These are phyloP conservation scores for Ambrosia artemisiifolia DNA, from an alignment of 129 eudicot species.

Conservation along the genomic window DNA sequence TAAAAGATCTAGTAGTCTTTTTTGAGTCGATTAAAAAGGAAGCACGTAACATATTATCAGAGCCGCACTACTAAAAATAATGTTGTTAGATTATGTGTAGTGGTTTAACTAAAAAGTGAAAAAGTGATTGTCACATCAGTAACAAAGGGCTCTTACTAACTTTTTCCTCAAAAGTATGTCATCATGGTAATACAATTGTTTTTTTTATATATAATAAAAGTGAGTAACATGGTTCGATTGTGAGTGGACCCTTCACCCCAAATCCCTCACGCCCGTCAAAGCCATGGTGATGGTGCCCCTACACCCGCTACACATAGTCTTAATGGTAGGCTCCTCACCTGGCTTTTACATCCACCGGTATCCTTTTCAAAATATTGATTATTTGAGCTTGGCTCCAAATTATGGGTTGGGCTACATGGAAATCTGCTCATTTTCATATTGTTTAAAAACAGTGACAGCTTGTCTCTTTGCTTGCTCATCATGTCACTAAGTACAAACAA, in stretches of 20 bases:
- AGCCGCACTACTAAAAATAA: not conserved
- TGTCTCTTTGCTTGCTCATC: conserved; percentile 17
- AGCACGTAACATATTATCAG: too few relatives aligned
- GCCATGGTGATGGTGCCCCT: too few relatives aligned
- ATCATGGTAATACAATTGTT: too few relatives aligned
- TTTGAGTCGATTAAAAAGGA: too few relatives aligned
- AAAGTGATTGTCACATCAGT: too few relatives aligned
- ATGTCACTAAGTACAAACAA: not conserved
- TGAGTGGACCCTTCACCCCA: too few relatives aligned
- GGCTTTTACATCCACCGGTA: not conserved
- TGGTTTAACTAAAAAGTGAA: not conserved
- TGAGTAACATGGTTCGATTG: too few relatives aligned
- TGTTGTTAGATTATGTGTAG: not conserved
- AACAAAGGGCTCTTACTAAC: too few relatives aligned
- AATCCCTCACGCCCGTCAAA: too few relatives aligned
- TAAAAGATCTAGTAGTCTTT: too few relatives aligned
- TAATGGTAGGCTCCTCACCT: not conserved
- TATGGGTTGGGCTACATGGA: conserved; percentile 16
- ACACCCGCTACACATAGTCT: not conserved
- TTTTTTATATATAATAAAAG: too few relatives aligned
- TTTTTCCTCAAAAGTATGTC: too few relatives aligned
- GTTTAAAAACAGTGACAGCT: conserved; percentile 21
- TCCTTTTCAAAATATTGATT: not conserved
- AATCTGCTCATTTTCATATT: conserved; percentile 6
- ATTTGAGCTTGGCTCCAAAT: conserved; percentile 14